phyloP scores from a whole-genome alignment of 2,329 filamentous ascomycete genomes.

The Aureobasidium sp. region DNA sequence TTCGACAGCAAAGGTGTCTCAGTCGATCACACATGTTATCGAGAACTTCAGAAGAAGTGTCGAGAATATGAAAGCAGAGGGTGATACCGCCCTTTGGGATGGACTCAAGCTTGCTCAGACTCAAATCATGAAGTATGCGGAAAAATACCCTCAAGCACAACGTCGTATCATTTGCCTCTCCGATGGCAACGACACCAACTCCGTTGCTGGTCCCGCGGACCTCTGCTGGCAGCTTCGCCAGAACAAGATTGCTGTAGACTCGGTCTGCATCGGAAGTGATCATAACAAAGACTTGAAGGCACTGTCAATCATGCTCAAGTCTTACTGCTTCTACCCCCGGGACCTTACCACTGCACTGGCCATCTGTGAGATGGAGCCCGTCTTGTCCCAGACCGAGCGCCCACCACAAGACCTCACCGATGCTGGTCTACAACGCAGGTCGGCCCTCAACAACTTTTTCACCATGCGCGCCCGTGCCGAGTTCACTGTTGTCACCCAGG shows the following conservation, averaged over 20 bases:
- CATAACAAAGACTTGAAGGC: constrained; percentile 25
- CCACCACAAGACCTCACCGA: constrained; percentile 19
- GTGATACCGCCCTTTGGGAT: constrained; percentile 34
- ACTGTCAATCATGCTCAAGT: constrained; percentile 28
- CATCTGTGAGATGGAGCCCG: constrained; percentile 34
- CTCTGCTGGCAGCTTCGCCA: constrained; percentile 23
- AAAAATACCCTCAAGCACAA: constrained; percentile 29
- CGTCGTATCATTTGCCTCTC: constrained; percentile 34
- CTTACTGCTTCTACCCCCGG: constrained; percentile 32
- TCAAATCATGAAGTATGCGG: constrained; percentile 26
- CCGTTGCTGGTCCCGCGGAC: constrained; percentile 20
- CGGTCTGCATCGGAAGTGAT: constrained; percentile 28
- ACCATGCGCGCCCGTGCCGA: background rate
- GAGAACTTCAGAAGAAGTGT: constrained; percentile 33
- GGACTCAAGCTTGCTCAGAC: constrained; percentile 29
- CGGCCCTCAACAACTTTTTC: constrained; percentile 17
- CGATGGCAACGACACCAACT: constrained; percentile 33
- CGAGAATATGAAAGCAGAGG: constrained; percentile 25
- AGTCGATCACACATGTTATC: constrained; percentile 28
- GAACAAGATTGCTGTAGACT: constrained; percentile 30
- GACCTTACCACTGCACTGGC: constrained; percentile 31
- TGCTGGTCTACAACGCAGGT: background rate
- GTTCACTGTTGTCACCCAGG: constrained; percentile 24
- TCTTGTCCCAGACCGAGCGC: constrained; percentile 30
- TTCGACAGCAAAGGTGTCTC: constrained; percentile 23